Conservation (phyloP, 768 basidiomycete species). For the Suillus subluteus region DNA sequence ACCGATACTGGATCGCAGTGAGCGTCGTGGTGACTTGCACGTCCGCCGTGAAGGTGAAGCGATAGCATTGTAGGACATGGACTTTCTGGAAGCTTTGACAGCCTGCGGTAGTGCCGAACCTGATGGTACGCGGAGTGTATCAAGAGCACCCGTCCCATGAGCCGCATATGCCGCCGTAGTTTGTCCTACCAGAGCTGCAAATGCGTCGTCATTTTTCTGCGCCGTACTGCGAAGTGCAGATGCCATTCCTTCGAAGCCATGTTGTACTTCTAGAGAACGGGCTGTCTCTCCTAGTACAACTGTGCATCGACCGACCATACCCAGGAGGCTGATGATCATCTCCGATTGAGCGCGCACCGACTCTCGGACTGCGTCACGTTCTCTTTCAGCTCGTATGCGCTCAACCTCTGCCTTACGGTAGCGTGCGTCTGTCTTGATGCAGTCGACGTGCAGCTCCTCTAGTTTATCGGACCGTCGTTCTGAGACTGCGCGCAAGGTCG, state of each 20-base stretch:
- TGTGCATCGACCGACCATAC: constrained; percentile 80
- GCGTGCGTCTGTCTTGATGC: constrained; percentile 69
- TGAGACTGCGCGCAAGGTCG: constrained; percentile 80
- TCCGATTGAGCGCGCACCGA: constrained; percentile 68
- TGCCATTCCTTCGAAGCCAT: constrained; percentile 47
- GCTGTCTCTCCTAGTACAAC: constrained; percentile 67
- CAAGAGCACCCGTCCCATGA: constrained; percentile 41
- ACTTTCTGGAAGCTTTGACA: constrained; percentile 44
- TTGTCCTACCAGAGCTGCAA: constrained; percentile 68
- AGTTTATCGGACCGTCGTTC: constrained; percentile 80
- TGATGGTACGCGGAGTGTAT: constrained; percentile 51
- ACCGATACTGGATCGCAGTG: constrained; percentile 64
- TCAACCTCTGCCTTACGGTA: constrained; percentile 75
- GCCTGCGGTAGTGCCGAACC: constrained; percentile 51
- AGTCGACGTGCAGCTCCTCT: constrained; percentile 71
- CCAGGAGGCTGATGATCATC: constrained; percentile 70
- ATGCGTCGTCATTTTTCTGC: constrained; percentile 70
- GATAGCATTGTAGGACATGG: constrained; percentile 45
- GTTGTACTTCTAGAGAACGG: constrained; percentile 43
- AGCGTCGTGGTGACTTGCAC: constrained; percentile 70
- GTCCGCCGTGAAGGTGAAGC: constrained; percentile 53
- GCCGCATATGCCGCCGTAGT: constrained; percentile 63
- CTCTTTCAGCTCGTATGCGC: constrained; percentile 62
- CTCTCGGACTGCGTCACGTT: constrained; percentile 63
- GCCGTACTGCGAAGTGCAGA: constrained; percentile 55